phyloP scores from a whole-genome alignment of 2,329 filamentous ascomycete genomes.

The Fusarium musae region DNA sequence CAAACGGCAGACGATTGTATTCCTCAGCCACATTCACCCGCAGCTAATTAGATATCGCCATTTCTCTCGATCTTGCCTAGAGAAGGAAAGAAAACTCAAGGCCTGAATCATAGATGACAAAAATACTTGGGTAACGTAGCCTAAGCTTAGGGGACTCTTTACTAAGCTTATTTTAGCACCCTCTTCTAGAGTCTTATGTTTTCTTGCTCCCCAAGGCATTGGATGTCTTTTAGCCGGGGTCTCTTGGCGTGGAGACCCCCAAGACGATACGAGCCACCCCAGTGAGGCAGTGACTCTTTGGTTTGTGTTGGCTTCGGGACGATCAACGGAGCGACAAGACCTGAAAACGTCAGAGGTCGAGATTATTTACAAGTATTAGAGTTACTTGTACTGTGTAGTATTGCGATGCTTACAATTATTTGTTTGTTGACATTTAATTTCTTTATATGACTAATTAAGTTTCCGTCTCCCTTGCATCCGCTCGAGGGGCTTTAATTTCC shows the following conservation, averaged over 20 bases:
- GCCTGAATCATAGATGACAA: no score
- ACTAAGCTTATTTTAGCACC: no score
- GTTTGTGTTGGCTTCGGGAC: conserved; percentile 14
- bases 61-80: background rate
- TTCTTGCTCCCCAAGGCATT: no score
- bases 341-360: background rate
- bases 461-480: conserved; percentile 28
- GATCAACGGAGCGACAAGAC: conserved; percentile 21
- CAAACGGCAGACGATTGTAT: background rate
- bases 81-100: no score
- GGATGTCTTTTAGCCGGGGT: conserved; percentile 8
- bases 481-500: conserved; percentile 30
- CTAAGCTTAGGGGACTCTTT: no score
- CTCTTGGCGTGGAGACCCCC: conserved; percentile 18
- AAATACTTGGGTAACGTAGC: no score
- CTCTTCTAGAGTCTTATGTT: no score
- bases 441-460: conserved; percentile 9
- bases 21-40: conserved; percentile 15
- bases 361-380: background rate
- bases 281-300: conserved; percentile 30
- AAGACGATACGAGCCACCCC: conserved; percentile 24
- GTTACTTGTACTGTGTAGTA: background rate
- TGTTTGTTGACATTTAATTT: conserved; percentile 1
- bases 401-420: background rate
- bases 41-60: conserved; percentile 4